phyloP scores from a whole-genome alignment of 2,329 filamentous ascomycete species.

The Dichotomopilus funicola region DNA sequence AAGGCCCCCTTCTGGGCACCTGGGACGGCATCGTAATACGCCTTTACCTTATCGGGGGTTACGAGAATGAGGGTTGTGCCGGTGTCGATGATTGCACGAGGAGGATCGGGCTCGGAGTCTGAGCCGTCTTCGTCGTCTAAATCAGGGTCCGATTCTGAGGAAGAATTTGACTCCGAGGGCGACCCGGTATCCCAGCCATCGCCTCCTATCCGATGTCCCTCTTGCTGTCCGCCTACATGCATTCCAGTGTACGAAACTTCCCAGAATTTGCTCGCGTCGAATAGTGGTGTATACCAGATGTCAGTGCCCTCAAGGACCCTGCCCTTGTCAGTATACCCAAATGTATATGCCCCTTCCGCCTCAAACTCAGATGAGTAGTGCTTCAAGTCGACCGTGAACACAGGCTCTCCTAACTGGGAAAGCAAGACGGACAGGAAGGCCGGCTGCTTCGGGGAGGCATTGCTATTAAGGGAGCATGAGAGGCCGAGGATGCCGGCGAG shows the following conservation, averaged over 20 bases:
- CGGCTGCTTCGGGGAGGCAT: constrained; percentile 32
- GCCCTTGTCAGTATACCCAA: constrained; percentile 41
- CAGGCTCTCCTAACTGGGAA: constrained; percentile 33
- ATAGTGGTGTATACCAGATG: not conserved
- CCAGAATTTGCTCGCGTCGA: constrained; percentile 32
- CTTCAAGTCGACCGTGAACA: constrained; percentile 46
- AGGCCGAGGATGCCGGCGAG: constrained; percentile 49
- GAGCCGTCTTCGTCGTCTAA: too few relatives aligned
- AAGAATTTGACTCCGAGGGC: too few relatives aligned
- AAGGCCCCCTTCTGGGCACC: constrained; percentile 42
- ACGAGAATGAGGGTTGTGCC: constrained; percentile 62
- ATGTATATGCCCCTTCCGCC: constrained; percentile 39
- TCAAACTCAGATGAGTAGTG: constrained; percentile 33
- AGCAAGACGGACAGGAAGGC: constrained; percentile 41
- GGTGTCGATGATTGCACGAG: constrained; percentile 56
- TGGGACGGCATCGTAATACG: constrained; percentile 53
- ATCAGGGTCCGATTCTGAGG: too few relatives aligned
- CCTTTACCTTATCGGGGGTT: constrained; percentile 46
- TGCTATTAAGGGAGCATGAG: constrained; percentile 31
- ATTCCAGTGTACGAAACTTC: constrained; percentile 32
- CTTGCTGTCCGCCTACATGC: constrained; percentile 24
- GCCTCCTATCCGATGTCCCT: constrained; percentile 11
- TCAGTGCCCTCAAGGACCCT: constrained; percentile 36
- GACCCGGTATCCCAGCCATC: too few relatives aligned
- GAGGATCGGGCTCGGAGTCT: too few relatives aligned